These are phyloP conservation scores for Metschnikowia aberdeeniae DNA, from an alignment of 805 yeast genomes.

Conservation along the genomic window DNA sequence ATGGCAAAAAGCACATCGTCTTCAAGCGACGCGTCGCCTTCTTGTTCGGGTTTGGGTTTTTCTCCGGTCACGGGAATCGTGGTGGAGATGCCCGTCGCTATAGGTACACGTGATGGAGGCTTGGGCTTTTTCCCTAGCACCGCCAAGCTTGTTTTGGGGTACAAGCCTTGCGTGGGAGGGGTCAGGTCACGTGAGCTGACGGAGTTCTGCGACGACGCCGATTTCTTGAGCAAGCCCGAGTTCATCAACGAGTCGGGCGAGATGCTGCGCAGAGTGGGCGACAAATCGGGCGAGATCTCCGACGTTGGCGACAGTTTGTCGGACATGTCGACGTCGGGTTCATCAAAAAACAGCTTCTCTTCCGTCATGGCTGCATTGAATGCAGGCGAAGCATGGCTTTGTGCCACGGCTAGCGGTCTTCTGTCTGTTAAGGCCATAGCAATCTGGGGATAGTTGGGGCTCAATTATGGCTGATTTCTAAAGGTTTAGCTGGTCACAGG, in stretches of 20 bases:
- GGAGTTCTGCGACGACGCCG: constrained; percentile 11
- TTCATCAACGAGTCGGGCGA: constrained; percentile 43
- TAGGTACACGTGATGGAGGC: constrained; percentile 43
- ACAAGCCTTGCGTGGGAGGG: constrained; percentile 19
- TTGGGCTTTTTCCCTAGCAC: constrained; percentile 28
- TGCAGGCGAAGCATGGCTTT: constrained; percentile 44
- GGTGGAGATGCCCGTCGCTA: constrained; percentile 71
- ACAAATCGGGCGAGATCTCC: constrained; percentile 19
- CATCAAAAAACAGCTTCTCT: constrained; percentile 1
- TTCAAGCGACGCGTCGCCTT: constrained; percentile 56
- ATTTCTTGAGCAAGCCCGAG: constrained; percentile 18
- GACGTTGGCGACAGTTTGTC: constrained; percentile 9
- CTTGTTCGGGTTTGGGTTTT: constrained; percentile 63
- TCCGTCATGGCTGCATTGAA: constrained; percentile 30
- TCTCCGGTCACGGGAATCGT: constrained; percentile 76
- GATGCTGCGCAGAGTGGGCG: constrained; percentile 38
- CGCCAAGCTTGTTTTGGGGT: constrained; percentile 6
- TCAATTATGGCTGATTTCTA: neutral
- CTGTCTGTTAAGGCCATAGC: constrained; percentile 63
- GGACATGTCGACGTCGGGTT: neutral
- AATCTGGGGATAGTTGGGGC: neutral
- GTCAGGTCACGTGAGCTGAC: constrained; percentile 32
- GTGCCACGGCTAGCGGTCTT: constrained; percentile 55
- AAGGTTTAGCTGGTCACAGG: neutral
- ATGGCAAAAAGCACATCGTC: constrained; percentile 75